phyloP scores from a whole-genome alignment of 352 stramenopile genomes.

The Pythium vanterpoolii region DNA sequence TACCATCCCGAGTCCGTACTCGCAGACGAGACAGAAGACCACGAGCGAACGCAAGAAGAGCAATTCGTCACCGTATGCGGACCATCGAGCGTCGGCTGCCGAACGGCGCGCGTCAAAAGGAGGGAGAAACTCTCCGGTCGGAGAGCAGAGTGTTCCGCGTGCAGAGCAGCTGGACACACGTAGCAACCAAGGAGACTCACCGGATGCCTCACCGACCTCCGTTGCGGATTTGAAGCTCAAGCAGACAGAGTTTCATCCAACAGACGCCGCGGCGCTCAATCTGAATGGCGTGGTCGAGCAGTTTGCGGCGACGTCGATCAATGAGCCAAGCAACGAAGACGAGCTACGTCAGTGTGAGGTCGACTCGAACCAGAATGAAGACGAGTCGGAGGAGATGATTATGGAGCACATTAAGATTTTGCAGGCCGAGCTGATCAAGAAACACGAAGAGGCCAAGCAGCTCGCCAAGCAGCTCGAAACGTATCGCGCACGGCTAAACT shows the following conservation, averaged over 20 bases:
- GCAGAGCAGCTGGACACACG: slow-evolving; percentile 15
- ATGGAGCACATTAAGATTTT: slow-evolving; percentile 65
- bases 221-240: slow-evolving; percentile 24
- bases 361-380: slow-evolving; percentile 62
- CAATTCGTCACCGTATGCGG: slow-evolving; percentile 28
- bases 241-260: slow-evolving; percentile 25
- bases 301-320: slow-evolving; percentile 12
- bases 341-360: slow-evolving; percentile 17
- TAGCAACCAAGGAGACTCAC: slow-evolving; percentile 23
- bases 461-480: slow-evolving; percentile 24
- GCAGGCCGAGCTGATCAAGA: slow-evolving; percentile 59
- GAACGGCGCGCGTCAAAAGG: slow-evolving; percentile 17
- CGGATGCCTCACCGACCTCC: slow-evolving; percentile 13
- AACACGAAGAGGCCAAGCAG: slow-evolving; percentile 55
- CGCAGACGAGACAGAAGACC: slow-evolving; percentile 26
- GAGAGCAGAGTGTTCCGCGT: slow-evolving; percentile 7
- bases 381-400: slow-evolving; percentile 56
- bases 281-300: slow-evolving; percentile 5
- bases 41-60: slow-evolving; percentile 30
- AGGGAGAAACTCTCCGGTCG: slow-evolving; percentile 7
- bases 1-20: slow-evolving; percentile 16
- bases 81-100: slow-evolving; percentile 17
- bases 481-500: slow-evolving; percentile 14
- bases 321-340: slow-evolving; percentile 20
- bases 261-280: slow-evolving; percentile 12